Conservation (phyloP, 2,329 filamentous ascomycete species). For the Pyrenophora seminiperda region DNA sequence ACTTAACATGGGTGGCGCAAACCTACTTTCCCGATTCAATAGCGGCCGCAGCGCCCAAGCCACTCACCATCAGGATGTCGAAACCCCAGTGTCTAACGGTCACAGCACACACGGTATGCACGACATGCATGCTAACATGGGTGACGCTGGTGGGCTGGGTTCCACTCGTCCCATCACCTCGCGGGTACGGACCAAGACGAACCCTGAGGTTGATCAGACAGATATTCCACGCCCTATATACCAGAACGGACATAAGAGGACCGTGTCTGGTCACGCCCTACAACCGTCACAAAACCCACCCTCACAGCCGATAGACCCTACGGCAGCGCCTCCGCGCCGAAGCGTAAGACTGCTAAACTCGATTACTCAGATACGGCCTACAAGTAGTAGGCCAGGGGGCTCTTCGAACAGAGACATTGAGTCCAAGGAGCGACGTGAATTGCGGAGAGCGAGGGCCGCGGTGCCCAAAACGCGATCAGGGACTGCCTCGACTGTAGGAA, state of each 20-base stretch:
- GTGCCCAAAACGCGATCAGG: conserved; percentile 67
- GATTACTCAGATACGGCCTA: conserved; percentile 66
- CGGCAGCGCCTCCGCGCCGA: conserved; percentile 52
- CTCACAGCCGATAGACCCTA: conserved; percentile 42
- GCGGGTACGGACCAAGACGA: conserved; percentile 47
- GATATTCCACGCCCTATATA: conserved; percentile 45
- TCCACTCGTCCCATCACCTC: conserved; percentile 49
- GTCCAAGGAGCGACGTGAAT: conserved; percentile 68
- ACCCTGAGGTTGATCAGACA: conserved; percentile 48
- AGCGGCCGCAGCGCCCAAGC: conserved; percentile 43
- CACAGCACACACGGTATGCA: conserved; percentile 40
- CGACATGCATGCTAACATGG: conserved; percentile 55
- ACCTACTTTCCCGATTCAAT: conserved; percentile 51
- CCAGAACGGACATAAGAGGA: conserved; percentile 76
- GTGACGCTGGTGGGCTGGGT: conserved; percentile 43
- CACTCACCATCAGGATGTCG: conserved; percentile 44
- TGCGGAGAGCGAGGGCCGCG: conserved; percentile 83
- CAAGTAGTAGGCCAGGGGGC: conserved; percentile 65
- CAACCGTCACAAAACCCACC: conserved; percentile 39
- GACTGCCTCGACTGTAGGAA: conserved; percentile 73
- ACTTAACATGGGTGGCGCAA: conserved; percentile 45
- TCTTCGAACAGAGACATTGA: conserved; percentile 59
- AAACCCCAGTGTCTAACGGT: conserved; percentile 56
- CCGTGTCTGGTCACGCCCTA: conserved; percentile 80
- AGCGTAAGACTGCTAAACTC: conserved; percentile 51